Conservation (phyloP, 2,329 filamentous ascomycete species). For the Fusarium mexicanum region DNA sequence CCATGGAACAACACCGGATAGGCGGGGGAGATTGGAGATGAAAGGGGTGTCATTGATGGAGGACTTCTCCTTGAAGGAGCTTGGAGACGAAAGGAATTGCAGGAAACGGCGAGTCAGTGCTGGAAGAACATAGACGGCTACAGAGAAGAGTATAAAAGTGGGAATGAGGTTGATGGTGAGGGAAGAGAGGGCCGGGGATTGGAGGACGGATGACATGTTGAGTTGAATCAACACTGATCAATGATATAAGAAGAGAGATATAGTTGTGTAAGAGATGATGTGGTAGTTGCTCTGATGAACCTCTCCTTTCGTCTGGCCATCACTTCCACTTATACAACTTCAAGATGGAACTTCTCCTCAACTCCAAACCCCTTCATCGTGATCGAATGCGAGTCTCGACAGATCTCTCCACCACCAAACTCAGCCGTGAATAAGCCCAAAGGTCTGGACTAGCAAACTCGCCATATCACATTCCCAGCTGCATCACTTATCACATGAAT, state of each 20-base stretch:
- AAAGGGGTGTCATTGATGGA: slow-evolving; percentile 6
- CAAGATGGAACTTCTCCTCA: neutral
- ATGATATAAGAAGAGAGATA: neutral
- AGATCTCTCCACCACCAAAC: neutral
- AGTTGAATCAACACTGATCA: neutral
- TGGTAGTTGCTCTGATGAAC: neutral
- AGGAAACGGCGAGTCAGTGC: slow-evolving; percentile 2
- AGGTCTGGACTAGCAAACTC: neutral
- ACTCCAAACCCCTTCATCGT: neutral
- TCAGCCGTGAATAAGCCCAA: neutral
- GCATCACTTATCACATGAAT: neutral
- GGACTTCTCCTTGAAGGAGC: slow-evolving; percentile 10
- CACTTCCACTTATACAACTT: slow-evolving; percentile 10
- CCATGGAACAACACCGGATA: slow-evolving; percentile 37
- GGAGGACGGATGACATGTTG: neutral
- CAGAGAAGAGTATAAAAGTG: slow-evolving; percentile 1
- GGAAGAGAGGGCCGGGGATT: neutral
- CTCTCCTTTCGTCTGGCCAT: neutral
- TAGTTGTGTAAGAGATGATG: neutral
- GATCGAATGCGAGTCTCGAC: neutral
- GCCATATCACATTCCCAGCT: neutral
- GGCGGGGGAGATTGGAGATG: slow-evolving; percentile 35
- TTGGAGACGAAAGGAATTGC: neutral
- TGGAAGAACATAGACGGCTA: slow-evolving; percentile 11
- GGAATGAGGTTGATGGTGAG: slow-evolving; percentile 20